Conservation (phyloP, 345 rosid genomes). For the Eutrema japonicum region DNA sequence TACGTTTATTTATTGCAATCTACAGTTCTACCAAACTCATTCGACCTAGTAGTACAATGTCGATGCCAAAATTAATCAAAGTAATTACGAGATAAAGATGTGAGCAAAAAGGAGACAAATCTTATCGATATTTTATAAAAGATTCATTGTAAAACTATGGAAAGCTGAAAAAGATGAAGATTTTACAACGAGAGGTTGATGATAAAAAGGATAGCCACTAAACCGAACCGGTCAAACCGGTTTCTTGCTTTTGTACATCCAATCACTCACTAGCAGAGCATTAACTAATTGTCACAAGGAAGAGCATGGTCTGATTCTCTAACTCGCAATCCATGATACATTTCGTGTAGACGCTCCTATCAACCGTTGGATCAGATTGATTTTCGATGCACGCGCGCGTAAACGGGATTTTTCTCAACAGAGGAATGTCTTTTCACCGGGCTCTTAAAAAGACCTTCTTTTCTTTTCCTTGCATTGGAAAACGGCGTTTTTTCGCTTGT, state of each 20-base stretch:
- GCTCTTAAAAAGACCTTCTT: constrained; percentile 27
- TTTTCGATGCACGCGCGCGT: constrained; percentile 17
- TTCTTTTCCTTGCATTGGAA: constrained; percentile 35
- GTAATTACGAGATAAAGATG: neutral
- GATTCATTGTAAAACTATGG: neutral
- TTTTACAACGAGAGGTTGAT: neutral
- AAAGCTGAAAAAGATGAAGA: neutral
- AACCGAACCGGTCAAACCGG: constrained; percentile 32
- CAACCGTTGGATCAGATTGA: constrained; percentile 21
- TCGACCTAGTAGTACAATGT: constrained; percentile 2
- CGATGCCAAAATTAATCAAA: constrained; percentile 7
- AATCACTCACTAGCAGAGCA: constrained; percentile 39
- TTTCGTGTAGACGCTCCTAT: neutral
- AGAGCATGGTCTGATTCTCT: constrained; percentile 25
- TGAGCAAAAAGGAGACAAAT: neutral
- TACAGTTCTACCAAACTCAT: constrained; percentile 28
- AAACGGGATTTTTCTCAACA: constrained; percentile 10
- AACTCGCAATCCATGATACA: constrained; percentile 15
- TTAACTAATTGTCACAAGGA: constrained; percentile 40
- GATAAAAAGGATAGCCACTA: neutral
- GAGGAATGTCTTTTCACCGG: constrained; percentile 37
- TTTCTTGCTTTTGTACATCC: neutral
- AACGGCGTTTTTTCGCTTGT: constrained; percentile 33
- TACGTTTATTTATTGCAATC: constrained; percentile 29
- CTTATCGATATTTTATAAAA: neutral